Evolutionary conservation across 2,329 filamentous ascomycete species (phyloP), one percentile per base, ranked within the genome.

Genomic region (Stagonosporopsis rhizophila): DNA sequence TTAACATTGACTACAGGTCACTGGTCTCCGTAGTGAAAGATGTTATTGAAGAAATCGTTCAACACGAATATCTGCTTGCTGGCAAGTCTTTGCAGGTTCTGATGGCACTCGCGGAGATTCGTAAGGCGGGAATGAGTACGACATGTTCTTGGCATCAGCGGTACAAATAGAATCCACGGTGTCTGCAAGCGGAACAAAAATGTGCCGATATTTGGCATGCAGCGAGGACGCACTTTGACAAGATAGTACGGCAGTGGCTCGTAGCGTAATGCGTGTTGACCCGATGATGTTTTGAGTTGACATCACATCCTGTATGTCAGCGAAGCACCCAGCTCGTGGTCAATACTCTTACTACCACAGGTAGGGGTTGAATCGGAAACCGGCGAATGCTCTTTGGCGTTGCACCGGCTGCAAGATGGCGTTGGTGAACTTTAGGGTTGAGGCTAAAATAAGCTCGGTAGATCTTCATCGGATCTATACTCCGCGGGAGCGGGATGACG

Each of bases 401-500:
- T 22, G 38, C 41, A 32, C 8, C 41, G 23, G 23, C 14, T 27
- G 28, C 6, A n/a, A 42, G 23, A 11, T 12, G 17, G 15, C 25
- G 15, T 19, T 23, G 41, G 25, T 30, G 14, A 32, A 30, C 15
- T 30, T 39, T 39, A 11, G 44, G 23, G 34, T 30, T 47, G 12
- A 6, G 20, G 25, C 22, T 17, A 39, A n/a, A 40, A 9, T 30
- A 44, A 23, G 30, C 23, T 30, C 40, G 39, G 32, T 15, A 44
- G 44, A 48, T 44, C 32, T 30, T 34, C 25, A 23, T 23, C 32
- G 34, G 23, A 49, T 44, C 27, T 32, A 22, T 44, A 6, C 40
- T 38, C 40, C 25, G 20, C 32, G 32, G 38, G 15, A 47, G 20
- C 47, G 46, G 53, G 41, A 51, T 51, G 46, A 51, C 53, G 40